These are phyloP conservation scores for Colletotrichum brevisporum DNA, from an alignment of 2,329 filamentous ascomycete genomes.

Conservation along the genomic window DNA sequence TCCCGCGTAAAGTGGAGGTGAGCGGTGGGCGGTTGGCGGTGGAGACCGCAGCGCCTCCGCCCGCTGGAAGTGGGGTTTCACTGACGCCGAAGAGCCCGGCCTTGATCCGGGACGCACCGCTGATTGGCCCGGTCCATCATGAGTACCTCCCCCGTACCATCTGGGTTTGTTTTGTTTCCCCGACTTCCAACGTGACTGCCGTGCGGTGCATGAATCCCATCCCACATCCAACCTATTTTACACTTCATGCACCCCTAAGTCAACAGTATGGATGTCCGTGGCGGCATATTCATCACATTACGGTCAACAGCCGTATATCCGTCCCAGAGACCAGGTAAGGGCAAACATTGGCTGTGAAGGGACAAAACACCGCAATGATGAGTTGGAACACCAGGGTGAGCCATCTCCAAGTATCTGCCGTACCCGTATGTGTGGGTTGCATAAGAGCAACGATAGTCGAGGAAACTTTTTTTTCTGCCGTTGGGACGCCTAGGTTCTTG, in stretches of 20 bases:
- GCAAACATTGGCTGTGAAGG: no score
- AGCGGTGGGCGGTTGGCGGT: neutral
- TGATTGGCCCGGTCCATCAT: conserved; percentile 27
- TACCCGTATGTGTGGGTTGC: no score
- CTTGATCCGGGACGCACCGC: neutral
- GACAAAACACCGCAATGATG: no score
- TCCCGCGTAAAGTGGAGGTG: conserved; percentile 8
- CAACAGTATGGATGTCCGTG: no score
- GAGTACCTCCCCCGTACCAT: conserved; percentile 1
- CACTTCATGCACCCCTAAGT: neutral
- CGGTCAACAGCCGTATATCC: no score
- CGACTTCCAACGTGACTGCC: conserved; percentile 12
- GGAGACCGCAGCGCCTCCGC: conserved; percentile 11
- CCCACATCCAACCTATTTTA: neutral
- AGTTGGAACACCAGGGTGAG: no score
- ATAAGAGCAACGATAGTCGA: no score
- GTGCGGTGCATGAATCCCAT: neutral
- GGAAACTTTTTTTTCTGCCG: no score
- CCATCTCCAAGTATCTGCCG: no score
- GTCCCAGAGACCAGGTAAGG: no score
- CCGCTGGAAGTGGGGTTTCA: conserved; percentile 24
- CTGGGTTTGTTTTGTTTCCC: conserved; percentile 22
- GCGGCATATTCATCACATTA: no score
- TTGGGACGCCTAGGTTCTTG: no score
- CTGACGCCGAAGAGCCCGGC: conserved; percentile 28